Evolutionary conservation across 371 early-diverging fungal genomes (phyloP), one percentile per base, ranked within the genome.

Genomic region (Funneliformis caledonium): DNA sequence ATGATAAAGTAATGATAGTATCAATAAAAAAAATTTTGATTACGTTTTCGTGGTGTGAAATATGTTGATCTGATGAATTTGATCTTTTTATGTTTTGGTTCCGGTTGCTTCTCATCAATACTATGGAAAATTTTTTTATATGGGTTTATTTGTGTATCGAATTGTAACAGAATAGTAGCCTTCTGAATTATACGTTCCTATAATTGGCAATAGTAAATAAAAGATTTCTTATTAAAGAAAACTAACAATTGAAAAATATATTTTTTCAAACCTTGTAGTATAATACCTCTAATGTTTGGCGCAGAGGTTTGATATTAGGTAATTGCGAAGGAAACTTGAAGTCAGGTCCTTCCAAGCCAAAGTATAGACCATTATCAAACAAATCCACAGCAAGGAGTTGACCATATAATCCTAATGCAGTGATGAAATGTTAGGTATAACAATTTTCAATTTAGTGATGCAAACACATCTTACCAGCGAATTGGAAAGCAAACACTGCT

Each of bases 291-390:
- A 74, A 48, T 56, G 52, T 22, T 22, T 74, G 26, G 14, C 59
- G 31, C 11, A 74, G 37, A 22, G 12, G 0, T 26, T 74, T 74
- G 3, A 74, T 74, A 56, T 22, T 26, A 3, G 33, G 33, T 60
- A 74, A 26, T 74, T 74, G 75, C 12, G 60, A 33, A 74, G 75
- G 75, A 74, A 73, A 74, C 19, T 48, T 74, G 75, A 74, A 74
- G 10, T 1, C 10, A 22, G 60, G 33, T 1, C 75, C 60, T 22
- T 74, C 59, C 37, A 74, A 33, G 2, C 75, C 60, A 56, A 73
- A 73, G 37, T 73, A 73, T 8, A 73, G 59, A 74, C 59, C 75
- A 74, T 74, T 33, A 56, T 74, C 75, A 56, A 74, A 19, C 14
- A 48, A 11, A 74, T 52, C 75, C 33, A 74, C 48, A 6, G 45